Base-by-base conservation (phyloP, 257 asterid species). In the Penstemon newberryi region DNA sequence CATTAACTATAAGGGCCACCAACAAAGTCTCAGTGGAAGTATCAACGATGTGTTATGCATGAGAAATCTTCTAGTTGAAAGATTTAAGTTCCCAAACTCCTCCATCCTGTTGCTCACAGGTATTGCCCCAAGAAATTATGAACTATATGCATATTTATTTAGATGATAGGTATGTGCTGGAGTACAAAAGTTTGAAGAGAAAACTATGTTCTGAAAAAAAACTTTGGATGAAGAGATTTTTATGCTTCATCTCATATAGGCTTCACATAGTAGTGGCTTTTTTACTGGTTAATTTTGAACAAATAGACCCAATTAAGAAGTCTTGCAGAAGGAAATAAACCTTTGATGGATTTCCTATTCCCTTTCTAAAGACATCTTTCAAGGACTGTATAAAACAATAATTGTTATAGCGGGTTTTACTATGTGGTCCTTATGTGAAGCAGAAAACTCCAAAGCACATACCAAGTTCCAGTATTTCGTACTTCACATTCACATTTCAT, bases 61-160 rank as follows among this genome's bases (percentile, higher is more conserved):
- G 88, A 78, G 57, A 66, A 58, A 55, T 39, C 81, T 90, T 72
- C 78, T 90, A 66, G 75, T 85, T 33, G 65, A 80, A 63, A 80
- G 69, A 75, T 65, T 86, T 74, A 84, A 83, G 33, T 90, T 90
- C 54, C 96, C 90, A n/a, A 25, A 9, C 73, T 67, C 90, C 65
- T 80, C 90, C 71, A 81, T 88, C 15, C 42, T 83, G 33, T 61
- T 88, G 71, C 86, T 90, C 44, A 86, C 96, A 76, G 97, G 96
- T 87, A 76, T 44, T 10, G 19, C 33, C 10, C 63, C 33, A 42
- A 7, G 53, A 60, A 39, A 3, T n/a, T 13, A 12, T 25, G 46
- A 65, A 19, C 6, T 63, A 18, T 4, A 54, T 55, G 19, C 49
- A 45, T 55, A 9, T 38, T 44, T 33, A 44, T 33, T 41, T 71